Percentiles rank a stretch among this genome's conserved stretches.
Conservation (phyloP, 2,329 filamentous ascomycete species). For the Colletotrichum tropicicola region DNA sequence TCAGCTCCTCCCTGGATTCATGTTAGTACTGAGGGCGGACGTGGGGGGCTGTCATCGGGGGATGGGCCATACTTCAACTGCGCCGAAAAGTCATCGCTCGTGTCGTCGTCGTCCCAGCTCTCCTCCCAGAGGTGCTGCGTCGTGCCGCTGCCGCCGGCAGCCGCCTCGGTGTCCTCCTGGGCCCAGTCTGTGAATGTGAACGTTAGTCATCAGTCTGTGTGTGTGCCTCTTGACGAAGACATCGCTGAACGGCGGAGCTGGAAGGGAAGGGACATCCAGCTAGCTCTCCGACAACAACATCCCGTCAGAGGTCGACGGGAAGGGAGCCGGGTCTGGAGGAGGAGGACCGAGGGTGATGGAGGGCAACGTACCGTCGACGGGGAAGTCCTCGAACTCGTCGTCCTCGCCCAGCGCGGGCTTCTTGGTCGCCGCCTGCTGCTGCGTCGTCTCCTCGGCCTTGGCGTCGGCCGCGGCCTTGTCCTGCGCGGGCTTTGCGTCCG, state of each 20-base stretch:
- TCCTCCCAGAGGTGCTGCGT: slow-evolving; percentile 94
- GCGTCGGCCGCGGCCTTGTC: slow-evolving; percentile 43
- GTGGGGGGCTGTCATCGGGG: slow-evolving; percentile 32
- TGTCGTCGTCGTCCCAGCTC: slow-evolving; percentile 99
- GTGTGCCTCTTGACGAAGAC: background rate
- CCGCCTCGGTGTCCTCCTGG: slow-evolving; percentile 84
- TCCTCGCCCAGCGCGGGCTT: slow-evolving; percentile 84
- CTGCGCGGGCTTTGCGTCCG: slow-evolving; percentile 41
- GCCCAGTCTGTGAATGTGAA: slow-evolving; percentile 80
- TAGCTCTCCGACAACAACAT: no score
- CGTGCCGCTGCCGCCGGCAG: slow-evolving; percentile 73
- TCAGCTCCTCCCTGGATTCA: slow-evolving; percentile 81
- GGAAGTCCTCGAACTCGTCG: slow-evolving; percentile 99
- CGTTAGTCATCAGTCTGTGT: background rate
- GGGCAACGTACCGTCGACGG: slow-evolving; percentile 79
- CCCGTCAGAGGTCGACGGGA: background rate
- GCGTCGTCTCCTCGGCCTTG: slow-evolving; percentile 57
- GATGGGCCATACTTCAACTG: slow-evolving; percentile 82
- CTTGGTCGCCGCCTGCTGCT: slow-evolving; percentile 61
- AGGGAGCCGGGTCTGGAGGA: no score
- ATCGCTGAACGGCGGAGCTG: no score
- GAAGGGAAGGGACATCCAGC: no score
- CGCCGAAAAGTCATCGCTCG: slow-evolving; percentile 93
- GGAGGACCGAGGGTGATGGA: background rate
- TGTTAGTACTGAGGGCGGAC: slow-evolving; percentile 23